Percentiles rank a stretch among this genome's conserved stretches.
Evolutionary conservation across 352 stramenopile species (phyloP).

Genomic region (Globisporangium carolinianum): DNA sequence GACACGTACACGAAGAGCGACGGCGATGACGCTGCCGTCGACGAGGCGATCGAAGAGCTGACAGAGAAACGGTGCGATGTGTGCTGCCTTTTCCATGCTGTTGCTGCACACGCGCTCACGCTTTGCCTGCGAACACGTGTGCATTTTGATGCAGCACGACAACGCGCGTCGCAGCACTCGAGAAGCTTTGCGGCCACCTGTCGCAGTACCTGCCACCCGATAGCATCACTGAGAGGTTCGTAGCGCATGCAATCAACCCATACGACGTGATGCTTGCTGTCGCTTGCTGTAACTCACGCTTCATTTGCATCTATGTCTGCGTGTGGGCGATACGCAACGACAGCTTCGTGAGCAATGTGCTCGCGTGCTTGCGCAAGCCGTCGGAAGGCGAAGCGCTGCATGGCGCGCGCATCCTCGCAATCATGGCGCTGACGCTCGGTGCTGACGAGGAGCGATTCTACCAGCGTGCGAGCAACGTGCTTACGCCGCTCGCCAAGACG

Average conservation of each 20-base stretch:
- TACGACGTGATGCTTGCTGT: neutral
- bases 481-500: slow-evolving; percentile 67
- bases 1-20: slow-evolving; percentile 53
- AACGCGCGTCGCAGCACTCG: slow-evolving; percentile 60
- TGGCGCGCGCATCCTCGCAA: slow-evolving; percentile 58
- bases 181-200: slow-evolving; percentile 54
- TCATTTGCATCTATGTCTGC: too few species aligned
- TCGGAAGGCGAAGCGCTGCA: slow-evolving; percentile 63
- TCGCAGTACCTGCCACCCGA: slow-evolving; percentile 66
- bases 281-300: neutral
- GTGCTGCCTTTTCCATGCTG: too few species aligned
- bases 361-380: slow-evolving; percentile 59
- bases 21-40: slow-evolving; percentile 55
- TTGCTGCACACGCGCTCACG: neutral
- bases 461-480: slow-evolving; percentile 57
- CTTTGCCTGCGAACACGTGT: neutral
- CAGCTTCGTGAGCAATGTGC: slow-evolving; percentile 62
- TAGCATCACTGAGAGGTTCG: slow-evolving; percentile 63
- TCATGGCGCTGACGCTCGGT: slow-evolving; percentile 74
- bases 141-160: slow-evolving; percentile 32
- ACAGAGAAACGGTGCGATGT: slow-evolving; percentile 60
- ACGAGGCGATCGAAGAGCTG: slow-evolving; percentile 72
- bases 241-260: neutral
- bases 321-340: neutral
- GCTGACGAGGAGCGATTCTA: slow-evolving; percentile 71